A percentile compares a stretch with the other conserved stretches of the same genome.
These are phyloP conservation scores for Cladosporium velox DNA, from an alignment of 2,329 filamentous ascomycete genomes.

Conservation along the genomic window DNA sequence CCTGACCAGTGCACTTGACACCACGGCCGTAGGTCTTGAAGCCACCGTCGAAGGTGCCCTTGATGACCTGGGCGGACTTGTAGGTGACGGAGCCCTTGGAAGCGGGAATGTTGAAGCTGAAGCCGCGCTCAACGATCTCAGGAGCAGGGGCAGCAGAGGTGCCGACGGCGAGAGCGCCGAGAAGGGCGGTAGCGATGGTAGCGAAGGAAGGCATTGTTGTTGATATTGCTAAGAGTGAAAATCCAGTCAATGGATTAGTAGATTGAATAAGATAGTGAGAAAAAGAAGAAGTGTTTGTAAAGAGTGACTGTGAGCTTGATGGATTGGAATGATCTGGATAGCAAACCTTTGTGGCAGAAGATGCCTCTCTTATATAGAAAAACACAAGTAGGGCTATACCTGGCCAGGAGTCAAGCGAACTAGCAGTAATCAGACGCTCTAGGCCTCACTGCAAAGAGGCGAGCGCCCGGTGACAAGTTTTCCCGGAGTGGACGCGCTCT, in stretches of 20 bases:
- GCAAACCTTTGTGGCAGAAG: not conserved
- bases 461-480: not conserved
- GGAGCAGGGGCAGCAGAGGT: conserved; percentile 18
- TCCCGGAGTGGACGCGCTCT: not conserved
- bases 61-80: conserved; percentile 23
- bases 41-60: conserved; percentile 22
- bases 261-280: not conserved
- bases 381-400: not conserved
- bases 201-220: conserved; percentile 20
- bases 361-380: conserved; percentile 9
- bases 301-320: conserved; percentile 2
- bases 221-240: not conserved
- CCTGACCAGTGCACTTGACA: conserved; percentile 45
- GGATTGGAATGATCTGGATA: conserved; percentile 4
- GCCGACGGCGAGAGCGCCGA: conserved; percentile 20
- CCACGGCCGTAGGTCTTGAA: conserved; percentile 42
- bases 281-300: not conserved
- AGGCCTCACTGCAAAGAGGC: conserved; percentile 6
- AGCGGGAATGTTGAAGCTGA: conserved; percentile 28
- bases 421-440: conserved; percentile 6
- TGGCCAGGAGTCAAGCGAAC: not conserved
- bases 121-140: conserved; percentile 20
- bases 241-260: conserved; percentile 18
- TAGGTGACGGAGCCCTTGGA: conserved; percentile 28
- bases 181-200: conserved; percentile 16